These are phyloP conservation scores for Aurantiochytrium sp. DNA, from an alignment of 108 stramenopile species.

Conservation along the genomic window DNA sequence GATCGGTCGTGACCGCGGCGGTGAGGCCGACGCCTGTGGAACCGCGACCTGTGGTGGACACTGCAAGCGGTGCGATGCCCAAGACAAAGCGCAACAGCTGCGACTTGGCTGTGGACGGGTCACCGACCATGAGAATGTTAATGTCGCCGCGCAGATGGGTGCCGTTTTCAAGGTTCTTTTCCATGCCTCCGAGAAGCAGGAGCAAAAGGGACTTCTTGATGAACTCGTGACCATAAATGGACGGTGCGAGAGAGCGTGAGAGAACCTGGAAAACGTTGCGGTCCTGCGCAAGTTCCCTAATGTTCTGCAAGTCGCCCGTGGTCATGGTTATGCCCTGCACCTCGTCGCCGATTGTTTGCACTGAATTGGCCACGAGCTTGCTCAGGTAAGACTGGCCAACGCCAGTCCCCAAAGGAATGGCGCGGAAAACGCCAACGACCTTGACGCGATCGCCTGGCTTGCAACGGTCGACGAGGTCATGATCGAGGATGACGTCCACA, in stretches of 20 bases:
- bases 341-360: constrained; percentile 78
- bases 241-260: constrained; percentile 79
- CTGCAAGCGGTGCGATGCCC: constrained; percentile 87
- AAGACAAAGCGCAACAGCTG: constrained; percentile 90
- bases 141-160: constrained; percentile 97
- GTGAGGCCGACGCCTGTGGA: constrained; percentile 97
- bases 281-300: constrained; percentile 65
- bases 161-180: constrained; percentile 92
- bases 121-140: constrained; percentile 98
- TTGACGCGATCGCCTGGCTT: constrained; percentile 95
- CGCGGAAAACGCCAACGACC: constrained; percentile 81
- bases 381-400: constrained; percentile 66
- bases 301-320: constrained; percentile 66
- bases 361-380: constrained; percentile 87
- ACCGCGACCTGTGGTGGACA: constrained; percentile 89
- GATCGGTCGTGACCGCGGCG: constrained; percentile 94
- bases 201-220: constrained; percentile 92
- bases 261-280: constrained; percentile 62
- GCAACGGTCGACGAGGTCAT: constrained; percentile 82
- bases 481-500: constrained; percentile 78
- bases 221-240: constrained; percentile 90
- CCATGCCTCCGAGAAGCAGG: constrained; percentile 80
- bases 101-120: constrained; percentile 97
- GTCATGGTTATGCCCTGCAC: constrained; percentile 63
- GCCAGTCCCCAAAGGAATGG: constrained; percentile 35